These are phyloP conservation scores for Babesia gibsoni DNA, from an alignment of 169 alveolate species.

Conservation along the genomic window DNA sequence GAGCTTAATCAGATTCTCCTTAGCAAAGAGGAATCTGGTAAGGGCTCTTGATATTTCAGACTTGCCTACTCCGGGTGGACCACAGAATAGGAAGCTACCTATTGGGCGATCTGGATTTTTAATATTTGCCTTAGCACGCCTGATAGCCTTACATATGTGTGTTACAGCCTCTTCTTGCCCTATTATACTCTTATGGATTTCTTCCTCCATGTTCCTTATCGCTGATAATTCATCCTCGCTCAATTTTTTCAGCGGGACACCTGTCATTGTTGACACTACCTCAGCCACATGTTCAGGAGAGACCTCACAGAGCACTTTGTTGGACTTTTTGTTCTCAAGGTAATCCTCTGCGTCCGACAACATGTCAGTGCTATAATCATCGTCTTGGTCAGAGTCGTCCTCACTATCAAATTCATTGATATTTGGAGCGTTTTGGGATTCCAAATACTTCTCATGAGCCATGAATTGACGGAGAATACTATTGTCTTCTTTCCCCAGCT, in stretches of 20 bases:
- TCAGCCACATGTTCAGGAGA: constrained; percentile 56
- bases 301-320: constrained; percentile 19
- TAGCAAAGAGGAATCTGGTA: constrained; percentile 78
- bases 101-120: constrained; percentile 86
- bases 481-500: too few relatives aligned
- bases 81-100: constrained; percentile 83
- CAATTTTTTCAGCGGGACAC: constrained; percentile 48
- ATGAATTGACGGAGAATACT: too few relatives aligned
- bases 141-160: constrained; percentile 68
- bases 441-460: too few relatives aligned
- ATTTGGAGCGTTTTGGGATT: too few relatives aligned
- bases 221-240: constrained; percentile 47
- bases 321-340: background rate
- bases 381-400: background rate
- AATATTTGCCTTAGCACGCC: constrained; percentile 77
- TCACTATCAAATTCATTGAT: background rate
- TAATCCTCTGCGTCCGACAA: background rate
- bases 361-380: background rate
- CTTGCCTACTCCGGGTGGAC: constrained; percentile 88
- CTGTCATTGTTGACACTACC: constrained; percentile 60
- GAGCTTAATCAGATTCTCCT: constrained; percentile 75
- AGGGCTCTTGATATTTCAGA: constrained; percentile 86
- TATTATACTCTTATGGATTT: constrained; percentile 65
- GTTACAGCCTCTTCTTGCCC: constrained; percentile 76
- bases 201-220: constrained; percentile 62